phyloP scores from a whole-genome alignment of 2,329 filamentous ascomycete genomes.

The Orbilia quercus region DNA sequence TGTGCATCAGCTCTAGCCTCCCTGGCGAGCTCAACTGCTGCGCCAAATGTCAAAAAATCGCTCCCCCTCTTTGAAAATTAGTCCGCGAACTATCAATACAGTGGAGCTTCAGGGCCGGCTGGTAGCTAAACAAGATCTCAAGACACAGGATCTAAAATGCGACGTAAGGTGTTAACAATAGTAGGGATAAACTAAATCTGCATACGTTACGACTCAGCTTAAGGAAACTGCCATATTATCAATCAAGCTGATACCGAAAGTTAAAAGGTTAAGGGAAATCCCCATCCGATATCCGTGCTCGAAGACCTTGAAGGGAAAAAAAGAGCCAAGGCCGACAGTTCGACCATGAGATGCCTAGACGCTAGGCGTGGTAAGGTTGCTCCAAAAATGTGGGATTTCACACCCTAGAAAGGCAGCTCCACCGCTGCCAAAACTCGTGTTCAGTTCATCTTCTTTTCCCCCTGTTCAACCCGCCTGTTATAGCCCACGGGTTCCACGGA shows the following conservation, averaged over 20 bases:
- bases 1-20: slow-evolving; percentile 2
- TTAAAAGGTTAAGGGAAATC: slow-evolving; percentile 5
- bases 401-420: slow-evolving; percentile 40
- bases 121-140: slow-evolving; percentile 3
- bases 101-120: slow-evolving; percentile 28
- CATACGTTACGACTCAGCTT: slow-evolving; percentile 19
- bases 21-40: too few relatives aligned
- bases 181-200: slow-evolving; percentile 6
- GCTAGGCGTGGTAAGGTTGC: slow-evolving; percentile 29
- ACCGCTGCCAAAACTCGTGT: slow-evolving; percentile 4
- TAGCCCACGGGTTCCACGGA: slow-evolving; percentile 31
- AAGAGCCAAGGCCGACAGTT: slow-evolving; percentile 36
- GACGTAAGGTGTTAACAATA: slow-evolving; percentile 6
- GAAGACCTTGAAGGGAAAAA: background rate
- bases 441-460: too few relatives aligned
- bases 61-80: slow-evolving; percentile 40
- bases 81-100: background rate
- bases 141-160: slow-evolving; percentile 21
- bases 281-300: too few relatives aligned
- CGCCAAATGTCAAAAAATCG: slow-evolving; percentile 27
- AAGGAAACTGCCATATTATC: slow-evolving; percentile 27
- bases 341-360: slow-evolving; percentile 41
- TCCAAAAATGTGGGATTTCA: slow-evolving; percentile 17
- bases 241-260: slow-evolving; percentile 9
- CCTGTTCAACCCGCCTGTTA: slow-evolving; percentile 3